Evolutionary conservation across 495 filamentous ascomycete species (phyloP).

Genomic region (Neurospora sp.): DNA sequence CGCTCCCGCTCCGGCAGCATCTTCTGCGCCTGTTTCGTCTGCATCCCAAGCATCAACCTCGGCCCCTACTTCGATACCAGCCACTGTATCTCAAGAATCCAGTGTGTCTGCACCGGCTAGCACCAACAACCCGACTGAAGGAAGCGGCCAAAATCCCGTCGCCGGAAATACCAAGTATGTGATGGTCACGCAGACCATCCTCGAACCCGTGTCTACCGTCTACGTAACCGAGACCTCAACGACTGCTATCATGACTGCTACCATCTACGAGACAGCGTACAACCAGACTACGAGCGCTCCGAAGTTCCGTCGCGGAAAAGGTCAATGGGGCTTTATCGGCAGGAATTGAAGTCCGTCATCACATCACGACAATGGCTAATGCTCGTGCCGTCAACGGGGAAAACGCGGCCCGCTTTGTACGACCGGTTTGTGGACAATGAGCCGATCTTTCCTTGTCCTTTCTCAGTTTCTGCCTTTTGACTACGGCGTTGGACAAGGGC

Average conservation of each 20-base stretch:
- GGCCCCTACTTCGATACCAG: not conserved
- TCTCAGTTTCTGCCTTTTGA: not conserved
- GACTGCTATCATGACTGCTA: not conserved
- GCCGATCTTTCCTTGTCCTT: not conserved
- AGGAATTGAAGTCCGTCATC: not conserved
- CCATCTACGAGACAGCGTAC: not conserved
- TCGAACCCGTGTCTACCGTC: slow-evolving; percentile 11
- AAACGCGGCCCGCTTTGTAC: not conserved
- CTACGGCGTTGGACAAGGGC: not conserved
- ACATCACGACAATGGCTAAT: not conserved
- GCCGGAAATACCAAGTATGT: not conserved
- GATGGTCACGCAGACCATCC: slow-evolving; percentile 14
- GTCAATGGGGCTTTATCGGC: not conserved
- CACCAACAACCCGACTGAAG: not conserved
- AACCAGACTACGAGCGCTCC: not conserved
- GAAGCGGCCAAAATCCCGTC: not conserved
- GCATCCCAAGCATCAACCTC: not conserved
- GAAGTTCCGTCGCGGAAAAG: not conserved
- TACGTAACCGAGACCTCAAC: slow-evolving; percentile 6
- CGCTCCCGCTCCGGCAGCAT: not conserved
- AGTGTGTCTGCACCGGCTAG: not conserved
- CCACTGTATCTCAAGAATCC: not conserved
- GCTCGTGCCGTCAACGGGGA: not conserved
- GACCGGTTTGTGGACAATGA: not conserved
- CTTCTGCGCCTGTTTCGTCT: not conserved